These are phyloP conservation scores for Kwoniella sp. DNA, from an alignment of 768 basidiomycete species.

Conservation along the genomic window DNA sequence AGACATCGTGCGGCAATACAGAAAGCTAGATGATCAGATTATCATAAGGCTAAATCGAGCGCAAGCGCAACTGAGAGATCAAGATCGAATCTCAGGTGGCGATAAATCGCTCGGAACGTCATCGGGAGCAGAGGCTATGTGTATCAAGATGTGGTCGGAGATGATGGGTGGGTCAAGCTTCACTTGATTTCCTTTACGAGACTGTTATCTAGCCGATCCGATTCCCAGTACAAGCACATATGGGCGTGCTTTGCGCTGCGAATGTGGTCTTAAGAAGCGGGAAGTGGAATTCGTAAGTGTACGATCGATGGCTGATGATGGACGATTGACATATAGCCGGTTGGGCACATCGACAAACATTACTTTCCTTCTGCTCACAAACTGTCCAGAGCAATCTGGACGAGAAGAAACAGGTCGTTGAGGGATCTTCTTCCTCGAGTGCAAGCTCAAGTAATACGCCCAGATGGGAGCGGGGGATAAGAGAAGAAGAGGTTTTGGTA, in stretches of 20 bases:
- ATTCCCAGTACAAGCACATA: too few relatives aligned
- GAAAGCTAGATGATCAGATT: slow-evolving; percentile 54
- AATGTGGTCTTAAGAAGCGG: too few relatives aligned
- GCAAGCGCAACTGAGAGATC: slow-evolving; percentile 50
- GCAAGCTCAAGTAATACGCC: slow-evolving; percentile 1
- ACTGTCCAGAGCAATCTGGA: slow-evolving; percentile 41
- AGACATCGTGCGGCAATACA: slow-evolving; percentile 54
- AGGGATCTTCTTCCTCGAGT: slow-evolving; percentile 4
- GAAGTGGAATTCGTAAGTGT: not conserved
- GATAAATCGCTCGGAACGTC: not conserved
- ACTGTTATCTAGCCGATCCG: too few relatives aligned
- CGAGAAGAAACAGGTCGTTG: slow-evolving; percentile 31
- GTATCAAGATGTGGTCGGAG: slow-evolving; percentile 50
- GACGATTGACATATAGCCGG: too few relatives aligned
- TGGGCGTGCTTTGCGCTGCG: too few relatives aligned
- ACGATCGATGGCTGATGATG: not conserved
- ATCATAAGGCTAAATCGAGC: slow-evolving; percentile 53
- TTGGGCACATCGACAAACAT: slow-evolving; percentile 53
- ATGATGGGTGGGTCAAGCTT: slow-evolving; percentile 51
- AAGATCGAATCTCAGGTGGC: slow-evolving; percentile 20
- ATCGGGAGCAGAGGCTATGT: slow-evolving; percentile 47
- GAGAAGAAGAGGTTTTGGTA: slow-evolving; percentile 51
- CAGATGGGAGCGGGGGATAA: slow-evolving; percentile 32
- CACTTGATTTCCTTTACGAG: not conserved
- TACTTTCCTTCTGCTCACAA: slow-evolving; percentile 45